Conservation (phyloP, 495 filamentous ascomycete genomes). For the Hypoxylon cercidicola region DNA sequence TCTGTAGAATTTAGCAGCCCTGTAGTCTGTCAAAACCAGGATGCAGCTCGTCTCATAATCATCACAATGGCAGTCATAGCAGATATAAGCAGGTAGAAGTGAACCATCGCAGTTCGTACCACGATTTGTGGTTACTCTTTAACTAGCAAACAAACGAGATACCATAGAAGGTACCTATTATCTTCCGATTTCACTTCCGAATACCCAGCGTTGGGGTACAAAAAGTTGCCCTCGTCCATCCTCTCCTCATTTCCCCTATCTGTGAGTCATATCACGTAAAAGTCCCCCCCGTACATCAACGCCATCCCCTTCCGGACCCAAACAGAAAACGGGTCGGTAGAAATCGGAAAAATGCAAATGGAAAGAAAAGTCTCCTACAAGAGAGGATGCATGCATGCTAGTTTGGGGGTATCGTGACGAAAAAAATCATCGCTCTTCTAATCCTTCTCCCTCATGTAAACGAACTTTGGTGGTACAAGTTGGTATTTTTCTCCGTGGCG, state of each 20-base stretch:
- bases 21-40: too few species aligned
- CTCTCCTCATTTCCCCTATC: background rate
- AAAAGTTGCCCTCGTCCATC: constrained; percentile 6
- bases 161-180: too few species aligned
- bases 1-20: too few species aligned
- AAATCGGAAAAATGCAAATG: constrained; percentile 23
- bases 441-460: constrained; percentile 24
- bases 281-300: constrained; percentile 4
- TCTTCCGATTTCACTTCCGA: background rate
- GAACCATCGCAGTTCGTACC: background rate
- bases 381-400: constrained; percentile 37
- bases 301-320: background rate
- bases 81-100: background rate
- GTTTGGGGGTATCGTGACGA: constrained; percentile 41
- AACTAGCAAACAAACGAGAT: too few species aligned
- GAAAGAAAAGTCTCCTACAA: constrained; percentile 6
- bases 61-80: too few species aligned
- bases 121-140: background rate
- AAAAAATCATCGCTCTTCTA: constrained; percentile 32
- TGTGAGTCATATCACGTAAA: background rate
- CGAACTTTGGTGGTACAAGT: constrained; percentile 31
- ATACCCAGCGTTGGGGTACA: background rate
- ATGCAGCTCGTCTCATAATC: too few species aligned
- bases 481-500: constrained; percentile 22
- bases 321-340: background rate